These are phyloP conservation scores for Dioszegia crocea DNA, from an alignment of 768 basidiomycete species.

Conservation along the genomic window DNA sequence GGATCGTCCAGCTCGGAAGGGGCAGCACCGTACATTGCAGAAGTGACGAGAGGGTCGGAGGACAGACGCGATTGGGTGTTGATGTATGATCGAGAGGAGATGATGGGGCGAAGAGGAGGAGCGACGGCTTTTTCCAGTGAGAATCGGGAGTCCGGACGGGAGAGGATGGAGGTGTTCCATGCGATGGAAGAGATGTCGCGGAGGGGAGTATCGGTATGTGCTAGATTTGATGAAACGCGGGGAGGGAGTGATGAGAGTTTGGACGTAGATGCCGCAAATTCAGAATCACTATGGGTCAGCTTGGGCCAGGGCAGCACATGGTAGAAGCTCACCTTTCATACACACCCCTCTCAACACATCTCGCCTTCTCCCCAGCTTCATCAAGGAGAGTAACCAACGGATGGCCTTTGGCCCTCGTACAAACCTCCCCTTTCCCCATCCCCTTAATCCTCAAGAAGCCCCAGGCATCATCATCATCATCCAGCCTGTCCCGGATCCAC, in stretches of 20 bases:
- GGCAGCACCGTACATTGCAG: constrained; percentile 80
- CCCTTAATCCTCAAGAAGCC: constrained; percentile 72
- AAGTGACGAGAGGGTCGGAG: constrained; percentile 68
- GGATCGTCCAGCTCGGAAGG: constrained; percentile 62
- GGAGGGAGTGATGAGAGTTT: constrained; percentile 46
- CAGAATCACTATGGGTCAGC: constrained; percentile 50
- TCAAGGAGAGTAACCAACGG: constrained; percentile 31
- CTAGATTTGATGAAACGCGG: constrained; percentile 42
- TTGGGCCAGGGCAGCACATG: not conserved
- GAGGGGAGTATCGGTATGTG: constrained; percentile 55
- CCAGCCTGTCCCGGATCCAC: constrained; percentile 67
- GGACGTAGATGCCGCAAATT: constrained; percentile 54
- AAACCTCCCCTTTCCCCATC: constrained; percentile 59
- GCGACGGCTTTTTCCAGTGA: constrained; percentile 80
- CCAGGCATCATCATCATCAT: constrained; percentile 60
- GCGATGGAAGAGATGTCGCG: constrained; percentile 59
- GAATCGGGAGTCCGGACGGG: constrained; percentile 74
- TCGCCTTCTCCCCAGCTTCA: constrained; percentile 3
- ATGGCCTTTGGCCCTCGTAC: constrained; percentile 26
- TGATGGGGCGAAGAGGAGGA: constrained; percentile 70
- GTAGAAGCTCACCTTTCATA: constrained; percentile 14
- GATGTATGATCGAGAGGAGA: constrained; percentile 71
- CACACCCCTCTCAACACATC: constrained; percentile 10
- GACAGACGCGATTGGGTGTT: constrained; percentile 61
- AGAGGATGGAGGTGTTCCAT: constrained; percentile 76